Percentiles rank a stretch among this genome's conserved stretches.
phyloP scores from a whole-genome alignment of 352 stramenopile species.

The Globisporangium polare region DNA sequence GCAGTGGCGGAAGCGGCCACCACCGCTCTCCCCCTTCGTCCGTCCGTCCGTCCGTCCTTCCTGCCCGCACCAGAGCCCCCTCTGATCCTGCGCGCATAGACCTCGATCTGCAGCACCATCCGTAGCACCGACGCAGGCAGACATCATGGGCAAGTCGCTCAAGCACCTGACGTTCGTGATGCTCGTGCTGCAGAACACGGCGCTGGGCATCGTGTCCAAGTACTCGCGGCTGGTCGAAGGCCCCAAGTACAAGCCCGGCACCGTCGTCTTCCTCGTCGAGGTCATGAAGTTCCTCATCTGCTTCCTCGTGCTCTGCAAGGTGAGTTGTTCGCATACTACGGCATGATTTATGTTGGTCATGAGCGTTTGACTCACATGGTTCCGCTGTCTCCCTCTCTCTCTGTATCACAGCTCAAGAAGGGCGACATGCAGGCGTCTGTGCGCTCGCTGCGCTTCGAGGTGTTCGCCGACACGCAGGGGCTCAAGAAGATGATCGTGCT shows the following conservation, averaged over 20 bases:
- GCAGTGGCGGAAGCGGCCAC: no score
- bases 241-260: slow-evolving; percentile 82
- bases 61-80: no score
- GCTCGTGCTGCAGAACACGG: slow-evolving; percentile 86
- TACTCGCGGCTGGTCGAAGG: slow-evolving; percentile 66
- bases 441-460: slow-evolving; percentile 62
- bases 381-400: background rate
- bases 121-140: background rate
- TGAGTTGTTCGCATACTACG: background rate
- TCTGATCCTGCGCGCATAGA: background rate
- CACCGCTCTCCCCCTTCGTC: no score
- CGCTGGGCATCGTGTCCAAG: slow-evolving; percentile 85
- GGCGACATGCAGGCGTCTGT: slow-evolving; percentile 50
- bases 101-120: background rate
- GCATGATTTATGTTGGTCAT: background rate
- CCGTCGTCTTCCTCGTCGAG: slow-evolving; percentile 79
- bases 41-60: no score
- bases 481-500: slow-evolving; percentile 86
- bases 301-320: slow-evolving; percentile 64
- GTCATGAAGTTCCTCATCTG: slow-evolving; percentile 81
- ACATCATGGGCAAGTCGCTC: slow-evolving; percentile 33
- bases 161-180: slow-evolving; percentile 84
- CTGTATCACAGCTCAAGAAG: slow-evolving; percentile 34
- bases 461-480: slow-evolving; percentile 71
- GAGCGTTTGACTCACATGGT: background rate